phyloP scores from a whole-genome alignment of 2,329 filamentous ascomycete genomes.

The Epichloe sp. region DNA sequence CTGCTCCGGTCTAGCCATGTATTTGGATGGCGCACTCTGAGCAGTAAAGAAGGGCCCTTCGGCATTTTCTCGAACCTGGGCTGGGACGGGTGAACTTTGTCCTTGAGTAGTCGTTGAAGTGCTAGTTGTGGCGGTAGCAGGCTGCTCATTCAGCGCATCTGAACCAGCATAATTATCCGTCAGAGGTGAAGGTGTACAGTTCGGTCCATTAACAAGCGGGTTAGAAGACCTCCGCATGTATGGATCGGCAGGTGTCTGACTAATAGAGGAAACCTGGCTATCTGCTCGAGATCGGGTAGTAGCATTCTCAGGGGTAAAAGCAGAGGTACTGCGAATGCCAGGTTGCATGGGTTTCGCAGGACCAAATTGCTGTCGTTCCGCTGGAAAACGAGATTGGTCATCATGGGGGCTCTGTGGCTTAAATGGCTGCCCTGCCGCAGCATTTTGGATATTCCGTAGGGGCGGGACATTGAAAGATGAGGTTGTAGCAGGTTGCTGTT shows the following conservation, averaged over 20 bases:
- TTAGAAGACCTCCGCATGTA: conserved; percentile 7
- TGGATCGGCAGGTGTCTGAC: conserved; percentile 7
- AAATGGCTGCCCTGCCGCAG: conserved; percentile 1
- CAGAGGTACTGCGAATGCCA: conserved; percentile 3
- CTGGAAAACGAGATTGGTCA: background rate
- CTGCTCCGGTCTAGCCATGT: background rate
- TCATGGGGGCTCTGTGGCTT: conserved; percentile 1
- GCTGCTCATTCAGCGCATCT: background rate
- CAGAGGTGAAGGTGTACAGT: conserved; percentile 4
- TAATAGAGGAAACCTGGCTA: conserved; percentile 8
- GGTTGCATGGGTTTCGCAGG: background rate
- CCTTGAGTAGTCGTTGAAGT: background rate
- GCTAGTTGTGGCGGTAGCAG: background rate
- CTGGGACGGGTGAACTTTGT: conserved; percentile 4
- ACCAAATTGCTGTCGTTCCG: background rate
- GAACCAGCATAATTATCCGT: background rate
- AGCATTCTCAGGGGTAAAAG: conserved; percentile 5
- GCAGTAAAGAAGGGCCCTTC: conserved; percentile 2
- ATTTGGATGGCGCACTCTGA: background rate
- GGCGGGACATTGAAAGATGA: background rate
- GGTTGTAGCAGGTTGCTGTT: background rate
- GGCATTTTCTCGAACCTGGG: conserved; percentile 1
- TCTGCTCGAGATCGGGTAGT: conserved; percentile 7
- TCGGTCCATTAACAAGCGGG: background rate
- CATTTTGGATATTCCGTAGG: background rate